Evolutionary conservation across 257 asterid genomes (phyloP).

Genomic region (Salvia rosmarinus): DNA sequence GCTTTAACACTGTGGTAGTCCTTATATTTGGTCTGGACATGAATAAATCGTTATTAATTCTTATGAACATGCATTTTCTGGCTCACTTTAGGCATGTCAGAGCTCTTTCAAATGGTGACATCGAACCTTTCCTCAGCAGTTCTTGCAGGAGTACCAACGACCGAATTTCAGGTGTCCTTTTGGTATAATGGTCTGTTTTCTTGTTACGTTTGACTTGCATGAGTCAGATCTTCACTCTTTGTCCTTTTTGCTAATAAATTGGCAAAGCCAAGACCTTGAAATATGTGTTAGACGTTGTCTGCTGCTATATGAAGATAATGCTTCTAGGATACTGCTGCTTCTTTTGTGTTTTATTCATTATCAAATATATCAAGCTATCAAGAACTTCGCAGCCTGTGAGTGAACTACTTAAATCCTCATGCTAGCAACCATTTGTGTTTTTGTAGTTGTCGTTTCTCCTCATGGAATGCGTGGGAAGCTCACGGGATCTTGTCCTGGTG

Average conservation of each 20-base stretch:
- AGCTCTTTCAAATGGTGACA: constrained; percentile 80
- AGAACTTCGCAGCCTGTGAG: constrained; percentile 21
- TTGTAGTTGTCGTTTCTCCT: constrained; percentile 90
- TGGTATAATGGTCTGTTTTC: constrained; percentile 27
- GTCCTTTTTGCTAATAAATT: constrained; percentile 23
- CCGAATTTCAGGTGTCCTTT: constrained; percentile 69
- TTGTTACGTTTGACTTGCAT: constrained; percentile 23
- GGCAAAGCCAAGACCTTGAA: constrained; percentile 4
- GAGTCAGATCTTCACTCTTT: constrained; percentile 6
- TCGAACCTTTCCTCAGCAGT: constrained; percentile 66
- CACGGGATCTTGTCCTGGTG: constrained; percentile 87
- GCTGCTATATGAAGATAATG: background rate
- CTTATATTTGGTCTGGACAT: constrained; percentile 25
- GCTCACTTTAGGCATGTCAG: constrained; percentile 72
- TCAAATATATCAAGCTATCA: constrained; percentile 27
- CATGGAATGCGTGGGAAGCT: constrained; percentile 98
- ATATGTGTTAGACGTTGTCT: constrained; percentile 8
- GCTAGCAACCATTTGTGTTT: constrained; percentile 18
- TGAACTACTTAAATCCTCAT: constrained; percentile 30
- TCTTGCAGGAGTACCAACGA: constrained; percentile 50
- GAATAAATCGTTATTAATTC: constrained; percentile 16
- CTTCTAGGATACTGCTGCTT: background rate
- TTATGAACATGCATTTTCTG: constrained; percentile 23
- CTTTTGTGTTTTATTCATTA: constrained; percentile 23
- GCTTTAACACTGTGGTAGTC: constrained; percentile 21